Percentiles rank a stretch among this genome's conserved stretches.
Evolutionary conservation across 176 grass and related monocot species (phyloP).

Genomic region (Themeda triandra): DNA sequence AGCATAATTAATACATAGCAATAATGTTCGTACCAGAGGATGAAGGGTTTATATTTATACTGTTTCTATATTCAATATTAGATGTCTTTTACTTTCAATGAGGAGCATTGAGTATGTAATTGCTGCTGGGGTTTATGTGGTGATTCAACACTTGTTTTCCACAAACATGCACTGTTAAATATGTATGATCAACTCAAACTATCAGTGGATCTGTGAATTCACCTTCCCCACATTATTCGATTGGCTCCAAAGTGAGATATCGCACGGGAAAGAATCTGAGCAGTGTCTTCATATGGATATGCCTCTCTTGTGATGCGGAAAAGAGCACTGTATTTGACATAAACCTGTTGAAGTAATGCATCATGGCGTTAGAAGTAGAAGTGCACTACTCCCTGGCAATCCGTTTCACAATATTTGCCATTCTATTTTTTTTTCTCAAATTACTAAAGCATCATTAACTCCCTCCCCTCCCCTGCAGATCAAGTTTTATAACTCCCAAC

Average conservation of each 20-base stretch:
- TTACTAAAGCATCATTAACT: not conserved
- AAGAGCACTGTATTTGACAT: conserved; percentile 87
- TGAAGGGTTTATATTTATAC: not conserved
- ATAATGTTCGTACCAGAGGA: not conserved
- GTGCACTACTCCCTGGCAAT: not conserved
- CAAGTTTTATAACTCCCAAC: not conserved
- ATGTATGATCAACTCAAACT: not conserved
- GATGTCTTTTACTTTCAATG: not conserved
- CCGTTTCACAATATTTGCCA: not conserved
- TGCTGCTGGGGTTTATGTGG: not conserved
- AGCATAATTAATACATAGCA: not conserved
- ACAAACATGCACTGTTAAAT: not conserved
- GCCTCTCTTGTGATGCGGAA: conserved; percentile 73
- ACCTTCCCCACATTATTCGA: conserved; percentile 93
- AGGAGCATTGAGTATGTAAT: not conserved
- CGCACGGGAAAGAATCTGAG: conserved; percentile 52
- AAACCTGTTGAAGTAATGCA: conserved; percentile 51
- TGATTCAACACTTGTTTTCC: not conserved
- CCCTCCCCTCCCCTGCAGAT: not conserved
- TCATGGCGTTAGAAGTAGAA: conserved; percentile 9
- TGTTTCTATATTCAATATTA: not conserved
- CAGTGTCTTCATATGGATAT: conserved; percentile 74
- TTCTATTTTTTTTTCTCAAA: not conserved
- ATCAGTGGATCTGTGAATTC: not conserved
- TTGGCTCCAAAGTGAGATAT: conserved; percentile 66